phyloP scores from a whole-genome alignment of 2,329 filamentous ascomycete species.

The Hypomyces rosellus region DNA sequence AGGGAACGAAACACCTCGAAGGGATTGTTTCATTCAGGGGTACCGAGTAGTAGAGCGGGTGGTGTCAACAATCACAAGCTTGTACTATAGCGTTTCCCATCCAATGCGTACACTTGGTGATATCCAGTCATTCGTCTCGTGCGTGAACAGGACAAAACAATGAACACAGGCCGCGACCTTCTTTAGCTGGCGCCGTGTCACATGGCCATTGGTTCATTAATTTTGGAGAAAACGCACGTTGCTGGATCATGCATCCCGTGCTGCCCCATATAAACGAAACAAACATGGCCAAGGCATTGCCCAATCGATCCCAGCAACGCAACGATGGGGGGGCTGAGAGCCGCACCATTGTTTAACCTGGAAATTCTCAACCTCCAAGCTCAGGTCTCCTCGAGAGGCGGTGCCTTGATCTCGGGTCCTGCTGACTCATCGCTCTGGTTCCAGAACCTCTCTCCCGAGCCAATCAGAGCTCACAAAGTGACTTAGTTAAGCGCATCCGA shows the following conservation, averaged over 20 bases:
- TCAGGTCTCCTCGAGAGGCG: slow-evolving; percentile 1
- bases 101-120: too few species aligned
- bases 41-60: too few species aligned
- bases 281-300: background rate
- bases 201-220: slow-evolving; percentile 6
- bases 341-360: too few species aligned
- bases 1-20: too few species aligned
- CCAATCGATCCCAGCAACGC: background rate
- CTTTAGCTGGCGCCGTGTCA: slow-evolving; percentile 5
- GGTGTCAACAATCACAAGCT: too few species aligned
- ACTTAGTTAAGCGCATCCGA: background rate
- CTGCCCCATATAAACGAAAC: background rate
- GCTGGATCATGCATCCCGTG: background rate
- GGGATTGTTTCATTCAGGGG: too few species aligned
- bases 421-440: slow-evolving; percentile 14
- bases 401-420: background rate
- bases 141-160: too few species aligned
- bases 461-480: background rate
- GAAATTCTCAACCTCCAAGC: too few species aligned
- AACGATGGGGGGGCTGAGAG: background rate
- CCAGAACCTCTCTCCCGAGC: background rate
- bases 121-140: too few species aligned
- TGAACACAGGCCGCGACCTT: too few species aligned
- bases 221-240: background rate
- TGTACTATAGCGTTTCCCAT: too few species aligned